phyloP scores from a whole-genome alignment of 1,139 yeast species.

The Pichia sp. region DNA sequence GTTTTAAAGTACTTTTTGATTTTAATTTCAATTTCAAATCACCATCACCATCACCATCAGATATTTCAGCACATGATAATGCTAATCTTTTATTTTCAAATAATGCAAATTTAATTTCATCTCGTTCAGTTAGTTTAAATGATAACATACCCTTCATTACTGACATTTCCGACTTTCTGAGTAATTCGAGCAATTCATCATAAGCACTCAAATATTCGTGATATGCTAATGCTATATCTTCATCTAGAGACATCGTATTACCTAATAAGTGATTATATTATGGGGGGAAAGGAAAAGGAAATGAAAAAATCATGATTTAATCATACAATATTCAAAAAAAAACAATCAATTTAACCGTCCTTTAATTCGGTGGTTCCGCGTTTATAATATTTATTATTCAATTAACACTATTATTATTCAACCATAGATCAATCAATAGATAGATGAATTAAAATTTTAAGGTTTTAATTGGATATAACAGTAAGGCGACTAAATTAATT shows the following conservation, averaged over 20 bases:
- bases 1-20: background rate
- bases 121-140: constrained; percentile 14
- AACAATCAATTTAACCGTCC: too few species aligned
- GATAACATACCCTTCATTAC: constrained; percentile 2
- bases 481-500: too few species aligned
- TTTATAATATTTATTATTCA: too few species aligned
- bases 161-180: constrained; percentile 2
- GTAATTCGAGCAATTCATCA: background rate
- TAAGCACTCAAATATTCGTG: constrained; percentile 7
- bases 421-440: too few species aligned
- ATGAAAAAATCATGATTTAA: too few species aligned
- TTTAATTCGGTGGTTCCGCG: too few species aligned
- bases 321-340: too few species aligned
- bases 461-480: too few species aligned
- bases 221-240: constrained; percentile 4
- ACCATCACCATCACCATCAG: background rate
- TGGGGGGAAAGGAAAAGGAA: background rate
- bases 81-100: constrained; percentile 8
- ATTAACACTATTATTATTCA: too few species aligned
- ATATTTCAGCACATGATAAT: background rate
- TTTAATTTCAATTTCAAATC: constrained; percentile 1
- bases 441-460: too few species aligned
- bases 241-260: background rate
- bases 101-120: constrained; percentile 12
- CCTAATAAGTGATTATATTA: background rate